Percentiles rank a stretch among this genome's conserved stretches.
Conservation (phyloP, 2,329 filamentous ascomycete species). For the Xylaria digitata region DNA sequence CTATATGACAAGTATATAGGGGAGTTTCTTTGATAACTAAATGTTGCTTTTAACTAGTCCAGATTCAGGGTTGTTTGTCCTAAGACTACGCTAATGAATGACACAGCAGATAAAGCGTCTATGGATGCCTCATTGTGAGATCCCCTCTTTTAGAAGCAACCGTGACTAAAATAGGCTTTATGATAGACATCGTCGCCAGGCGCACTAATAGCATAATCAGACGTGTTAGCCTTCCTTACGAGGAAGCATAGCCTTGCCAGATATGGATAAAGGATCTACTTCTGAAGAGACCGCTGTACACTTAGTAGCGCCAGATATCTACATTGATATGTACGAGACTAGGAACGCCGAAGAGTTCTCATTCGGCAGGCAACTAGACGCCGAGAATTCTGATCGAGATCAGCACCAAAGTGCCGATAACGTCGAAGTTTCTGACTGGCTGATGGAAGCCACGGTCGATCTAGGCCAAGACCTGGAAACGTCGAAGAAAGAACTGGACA, state of each 20-base stretch:
- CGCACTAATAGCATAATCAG: not conserved
- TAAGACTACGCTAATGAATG: not conserved
- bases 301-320: not conserved
- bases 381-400: constrained; percentile 5
- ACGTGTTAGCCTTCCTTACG: not conserved
- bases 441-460: constrained; percentile 34
- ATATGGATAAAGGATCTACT: constrained; percentile 1
- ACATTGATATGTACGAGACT: not conserved
- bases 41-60: constrained; percentile 10
- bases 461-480: constrained; percentile 44
- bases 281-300: constrained; percentile 1
- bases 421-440: constrained; percentile 37
- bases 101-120: not conserved
- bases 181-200: not conserved
- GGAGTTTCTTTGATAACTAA: constrained; percentile 1
- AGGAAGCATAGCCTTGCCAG: not conserved
- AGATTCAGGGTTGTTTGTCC: not conserved
- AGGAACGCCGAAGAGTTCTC: constrained; percentile 18
- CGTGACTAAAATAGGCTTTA: not conserved
- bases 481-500: constrained; percentile 45
- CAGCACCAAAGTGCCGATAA: constrained; percentile 6
- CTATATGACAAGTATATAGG: too few relatives aligned
- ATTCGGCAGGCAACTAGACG: constrained; percentile 26
- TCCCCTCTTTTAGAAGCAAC: too few relatives aligned
- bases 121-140: not conserved